phyloP scores from a whole-genome alignment of 441 rosid genomes.

The Raphanus hybrid region DNA sequence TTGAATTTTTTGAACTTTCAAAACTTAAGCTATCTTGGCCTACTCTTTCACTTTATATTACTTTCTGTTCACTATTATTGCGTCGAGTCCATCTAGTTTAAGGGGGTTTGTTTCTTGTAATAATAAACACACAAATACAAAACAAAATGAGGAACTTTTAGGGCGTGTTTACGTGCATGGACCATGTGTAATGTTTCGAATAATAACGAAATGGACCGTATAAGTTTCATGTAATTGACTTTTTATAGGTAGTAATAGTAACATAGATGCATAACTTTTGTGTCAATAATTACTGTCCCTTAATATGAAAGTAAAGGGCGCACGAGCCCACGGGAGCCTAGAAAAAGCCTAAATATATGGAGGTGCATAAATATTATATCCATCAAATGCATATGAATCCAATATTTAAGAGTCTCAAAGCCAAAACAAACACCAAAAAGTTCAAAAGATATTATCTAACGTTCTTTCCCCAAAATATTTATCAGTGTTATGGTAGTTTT shows the following conservation, averaged over 20 bases:
- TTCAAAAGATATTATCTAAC: no score
- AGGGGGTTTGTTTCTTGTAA: neutral
- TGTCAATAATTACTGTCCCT: slow-evolving; percentile 19
- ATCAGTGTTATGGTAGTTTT: no score
- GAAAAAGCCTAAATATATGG: no score
- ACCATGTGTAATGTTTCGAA: neutral
- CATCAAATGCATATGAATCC: no score
- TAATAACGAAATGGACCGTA: neutral
- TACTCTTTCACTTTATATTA: neutral
- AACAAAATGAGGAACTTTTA: neutral
- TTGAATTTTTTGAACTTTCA: neutral
- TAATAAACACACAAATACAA: neutral
- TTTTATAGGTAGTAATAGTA: neutral
- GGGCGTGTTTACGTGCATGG: slow-evolving; percentile 6
- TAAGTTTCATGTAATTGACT: neutral
- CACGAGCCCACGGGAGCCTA: no score
- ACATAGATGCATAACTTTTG: slow-evolving; percentile 27
- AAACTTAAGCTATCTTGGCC: neutral
- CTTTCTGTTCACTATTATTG: neutral
- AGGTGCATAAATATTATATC: no score
- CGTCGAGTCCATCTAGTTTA: neutral
- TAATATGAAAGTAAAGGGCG: no score
- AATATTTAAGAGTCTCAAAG: no score
- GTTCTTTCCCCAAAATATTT: no score
- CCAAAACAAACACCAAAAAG: no score